Base-by-base conservation (phyloP, 768 basidiomycete genomes). In the Kwoniella dendrophila region DNA sequence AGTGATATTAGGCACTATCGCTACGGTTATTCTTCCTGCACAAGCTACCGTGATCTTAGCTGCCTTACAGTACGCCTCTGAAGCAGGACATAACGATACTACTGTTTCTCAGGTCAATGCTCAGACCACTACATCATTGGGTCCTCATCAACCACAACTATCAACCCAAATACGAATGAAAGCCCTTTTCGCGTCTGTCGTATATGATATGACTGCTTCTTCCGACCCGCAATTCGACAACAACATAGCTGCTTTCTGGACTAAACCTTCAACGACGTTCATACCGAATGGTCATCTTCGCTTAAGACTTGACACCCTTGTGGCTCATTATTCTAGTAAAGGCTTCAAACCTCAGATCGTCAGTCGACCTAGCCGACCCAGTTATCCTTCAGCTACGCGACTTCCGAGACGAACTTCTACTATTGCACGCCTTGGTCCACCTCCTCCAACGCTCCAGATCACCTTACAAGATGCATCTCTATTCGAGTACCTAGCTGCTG, bases 401-500 rank as follows among this genome's bases (percentile, higher is more conserved):
- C 22, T 64, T 10, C 49, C 61, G 8, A 41, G 45, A 4, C 62
- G 55, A 32, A 16, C 48, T 41, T 62, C 70, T 5, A 41, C 59
- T 36, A 29, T 48, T 40, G 34, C 53, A 18, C 48, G 54, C 10
- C 47, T 43, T 16, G 54, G 57, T 20, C 68, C 62, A 8, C 43
- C 24, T 14, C 51, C 55, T 2, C 64, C 68, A 0, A 55, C 45
- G 0, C 22, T 70, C n/a, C 51, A 49, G 0, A 20, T 69, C 12
- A 58, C 47, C 8, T n/a, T 75, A 1, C 24, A 63, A 18, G 73
- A 76, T 14, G 34, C 67, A 3, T 73, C 73, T 1, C 53, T 78
- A 22, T 73, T 76, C 56, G 77, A 78, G 56, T 69, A 76, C 52
- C 62, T 75, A 14, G 63, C 72, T 14, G 56, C 57, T 1, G 63